Conservation (phyloP, 202 grass and related monocot species). For the Setaria italica region DNA sequence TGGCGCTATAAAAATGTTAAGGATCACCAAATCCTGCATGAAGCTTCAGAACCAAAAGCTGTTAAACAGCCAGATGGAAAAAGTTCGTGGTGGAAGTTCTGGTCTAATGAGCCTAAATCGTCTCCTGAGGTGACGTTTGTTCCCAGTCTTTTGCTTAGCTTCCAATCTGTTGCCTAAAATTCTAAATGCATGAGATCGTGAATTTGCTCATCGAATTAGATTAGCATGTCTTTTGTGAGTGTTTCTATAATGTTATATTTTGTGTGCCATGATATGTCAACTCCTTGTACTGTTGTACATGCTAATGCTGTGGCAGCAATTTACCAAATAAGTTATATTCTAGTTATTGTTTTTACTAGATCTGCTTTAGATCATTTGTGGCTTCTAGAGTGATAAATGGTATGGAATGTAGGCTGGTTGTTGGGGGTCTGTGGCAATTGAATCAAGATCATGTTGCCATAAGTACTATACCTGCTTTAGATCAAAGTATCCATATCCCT, state of each 20-base stretch:
- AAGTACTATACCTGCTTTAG: not conserved
- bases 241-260: slow-evolving; percentile 18
- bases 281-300: not conserved
- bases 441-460: slow-evolving; percentile 7
- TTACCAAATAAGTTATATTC: slow-evolving; percentile 7
- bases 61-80: slow-evolving; percentile 50
- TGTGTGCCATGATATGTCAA: slow-evolving; percentile 8
- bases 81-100: slow-evolving; percentile 83
- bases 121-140: slow-evolving; percentile 61
- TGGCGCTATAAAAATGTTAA: slow-evolving; percentile 71
- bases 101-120: slow-evolving; percentile 66
- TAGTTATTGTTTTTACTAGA: not conserved
- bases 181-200: not conserved
- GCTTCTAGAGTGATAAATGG: slow-evolving; percentile 26
- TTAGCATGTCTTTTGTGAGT: slow-evolving; percentile 12
- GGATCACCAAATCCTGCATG: slow-evolving; percentile 45
- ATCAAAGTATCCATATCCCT: slow-evolving; percentile 10
- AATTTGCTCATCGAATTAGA: slow-evolving; percentile 26
- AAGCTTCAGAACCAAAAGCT: slow-evolving; percentile 52
- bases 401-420: not conserved
- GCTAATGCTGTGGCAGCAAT: not conserved
- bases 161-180: slow-evolving; percentile 22
- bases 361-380: slow-evolving; percentile 17
- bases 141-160: slow-evolving; percentile 15
- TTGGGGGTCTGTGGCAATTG: slow-evolving; percentile 17